Percentiles rank a stretch among this genome's conserved stretches.
phyloP scores from a whole-genome alignment of 2,329 filamentous ascomycete genomes.

The Sphaerulina musiva region DNA sequence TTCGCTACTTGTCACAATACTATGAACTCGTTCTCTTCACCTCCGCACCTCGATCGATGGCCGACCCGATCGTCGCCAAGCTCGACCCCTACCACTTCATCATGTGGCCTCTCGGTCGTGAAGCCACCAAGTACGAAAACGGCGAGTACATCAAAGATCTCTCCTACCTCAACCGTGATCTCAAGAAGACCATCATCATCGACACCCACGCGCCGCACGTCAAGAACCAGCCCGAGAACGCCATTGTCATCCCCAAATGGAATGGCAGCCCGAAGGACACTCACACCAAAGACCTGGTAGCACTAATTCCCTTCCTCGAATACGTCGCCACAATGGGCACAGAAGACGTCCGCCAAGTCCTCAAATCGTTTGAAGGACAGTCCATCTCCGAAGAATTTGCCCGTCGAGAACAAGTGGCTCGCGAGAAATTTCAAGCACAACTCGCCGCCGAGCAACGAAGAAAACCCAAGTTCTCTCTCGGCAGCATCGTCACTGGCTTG shows the following conservation, averaged over 20 bases:
- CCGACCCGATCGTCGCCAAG: constrained; percentile 83
- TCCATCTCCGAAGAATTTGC: constrained; percentile 88
- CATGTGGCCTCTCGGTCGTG: constrained; percentile 88
- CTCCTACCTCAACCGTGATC: constrained; percentile 92
- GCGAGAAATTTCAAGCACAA: constrained; percentile 77
- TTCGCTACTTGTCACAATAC: constrained; percentile 94
- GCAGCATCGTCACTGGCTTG: constrained; percentile 55
- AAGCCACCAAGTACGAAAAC: constrained; percentile 95
- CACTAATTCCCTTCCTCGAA: constrained; percentile 91
- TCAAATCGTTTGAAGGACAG: constrained; percentile 58
- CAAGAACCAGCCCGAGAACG: constrained; percentile 89
- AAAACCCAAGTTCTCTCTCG: constrained; percentile 54
- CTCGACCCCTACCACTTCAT: constrained; percentile 93
- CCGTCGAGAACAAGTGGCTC: constrained; percentile 74
- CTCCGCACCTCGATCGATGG: constrained; percentile 73
- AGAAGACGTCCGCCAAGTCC: constrained; percentile 64
- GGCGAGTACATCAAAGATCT: constrained; percentile 98
- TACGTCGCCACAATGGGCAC: constrained; percentile 93
- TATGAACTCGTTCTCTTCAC: constrained; percentile 98
- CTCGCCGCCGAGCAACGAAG: constrained; percentile 62
- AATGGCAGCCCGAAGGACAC: constrained; percentile 69
- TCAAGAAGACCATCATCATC: constrained; percentile 90
- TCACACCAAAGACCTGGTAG: constrained; percentile 64
- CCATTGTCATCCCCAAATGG: constrained; percentile 88
- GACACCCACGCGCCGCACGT: constrained; percentile 80